A percentile compares a stretch with the other conserved stretches of the same genome.
These are phyloP conservation scores for Eimeria mitis DNA, from an alignment of 169 alveolate species.

Conservation along the genomic window DNA sequence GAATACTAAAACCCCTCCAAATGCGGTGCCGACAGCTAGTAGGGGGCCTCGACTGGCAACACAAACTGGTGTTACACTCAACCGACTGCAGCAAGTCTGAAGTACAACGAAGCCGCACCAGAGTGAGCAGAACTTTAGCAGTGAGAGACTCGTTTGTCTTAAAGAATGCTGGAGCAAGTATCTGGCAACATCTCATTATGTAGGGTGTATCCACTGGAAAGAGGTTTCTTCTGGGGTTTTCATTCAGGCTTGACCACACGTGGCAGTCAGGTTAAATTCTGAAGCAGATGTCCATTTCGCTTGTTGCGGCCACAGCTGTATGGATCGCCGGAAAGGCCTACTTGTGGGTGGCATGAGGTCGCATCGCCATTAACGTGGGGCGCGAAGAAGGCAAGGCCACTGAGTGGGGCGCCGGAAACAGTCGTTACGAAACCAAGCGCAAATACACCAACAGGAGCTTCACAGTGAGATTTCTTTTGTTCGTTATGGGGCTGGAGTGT, in stretches of 20 bases:
- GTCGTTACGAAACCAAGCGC: constrained; percentile 35
- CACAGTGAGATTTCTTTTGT: neutral
- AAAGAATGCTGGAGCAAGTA: too few relatives aligned
- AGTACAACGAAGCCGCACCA: neutral
- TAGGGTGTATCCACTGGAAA: neutral
- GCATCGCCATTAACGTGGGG: constrained; percentile 7
- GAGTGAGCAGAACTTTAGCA: neutral
- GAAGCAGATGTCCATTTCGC: neutral
- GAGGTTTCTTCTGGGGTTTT: neutral
- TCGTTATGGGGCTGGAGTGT: neutral
- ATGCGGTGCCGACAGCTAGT: constrained; percentile 44
- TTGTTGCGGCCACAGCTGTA: neutral
- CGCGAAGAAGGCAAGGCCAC: constrained; percentile 57
- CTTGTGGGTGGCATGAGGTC: constrained; percentile 25
- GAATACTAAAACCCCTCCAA: constrained; percentile 45
- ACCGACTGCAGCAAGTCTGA: constrained; percentile 41
- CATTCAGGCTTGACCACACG: neutral
- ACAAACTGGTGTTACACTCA: constrained; percentile 45
- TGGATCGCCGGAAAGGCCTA: neutral
- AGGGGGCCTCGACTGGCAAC: constrained; percentile 27
- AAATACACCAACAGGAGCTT: constrained; percentile 20
- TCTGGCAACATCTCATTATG: neutral
- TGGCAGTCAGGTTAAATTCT: neutral
- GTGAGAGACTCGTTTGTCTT: neutral
- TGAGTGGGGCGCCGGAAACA: neutral